Percentiles rank a stretch among this genome's conserved stretches.
Evolutionary conservation across 495 filamentous ascomycete genomes (phyloP).

Genomic region (Hyaloscypha variabilis): DNA sequence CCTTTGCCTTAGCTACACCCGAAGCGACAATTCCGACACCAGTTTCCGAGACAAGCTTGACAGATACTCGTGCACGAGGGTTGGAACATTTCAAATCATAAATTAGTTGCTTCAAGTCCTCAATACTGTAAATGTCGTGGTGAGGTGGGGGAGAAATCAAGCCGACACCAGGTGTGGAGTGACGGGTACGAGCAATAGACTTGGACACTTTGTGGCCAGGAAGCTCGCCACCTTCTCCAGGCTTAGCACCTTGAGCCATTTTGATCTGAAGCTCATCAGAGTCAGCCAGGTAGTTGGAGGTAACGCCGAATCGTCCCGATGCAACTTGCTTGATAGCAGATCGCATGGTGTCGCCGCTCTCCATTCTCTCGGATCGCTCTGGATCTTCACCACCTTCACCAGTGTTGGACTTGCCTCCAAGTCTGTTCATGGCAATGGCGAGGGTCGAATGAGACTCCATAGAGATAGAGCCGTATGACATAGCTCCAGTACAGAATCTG

Average conservation of each 20-base stretch:
- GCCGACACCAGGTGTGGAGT: conserved; percentile 98
- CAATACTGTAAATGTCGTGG: conserved; percentile 99
- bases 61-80: conserved; percentile 91
- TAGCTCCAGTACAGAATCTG: conserved; percentile 97
- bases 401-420: conserved; percentile 98
- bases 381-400: conserved; percentile 98
- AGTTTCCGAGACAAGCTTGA: conserved; percentile 98
- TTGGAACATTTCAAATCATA: conserved; percentile 99
- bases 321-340: conserved; percentile 99
- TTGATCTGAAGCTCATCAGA: conserved; percentile 99
- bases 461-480: conserved; percentile 99
- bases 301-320: conserved; percentile 97
- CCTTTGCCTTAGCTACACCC: conserved; percentile 97
- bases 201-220: conserved; percentile 98
- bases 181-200: conserved; percentile 92
- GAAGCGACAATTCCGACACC: conserved; percentile 98
- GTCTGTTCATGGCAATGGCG: conserved; percentile 95
- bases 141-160: conserved; percentile 98
- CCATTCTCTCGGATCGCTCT: conserved; percentile 81
- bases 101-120: conserved; percentile 98
- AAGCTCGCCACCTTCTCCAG: conserved; percentile 97
- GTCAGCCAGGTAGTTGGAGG: conserved; percentile 96
- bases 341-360: conserved; percentile 97
- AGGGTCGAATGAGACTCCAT: conserved; percentile 99
- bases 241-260: conserved; percentile 99